phyloP scores from a whole-genome alignment of 257 asterid species.

The Rehmannia glutinosa region DNA sequence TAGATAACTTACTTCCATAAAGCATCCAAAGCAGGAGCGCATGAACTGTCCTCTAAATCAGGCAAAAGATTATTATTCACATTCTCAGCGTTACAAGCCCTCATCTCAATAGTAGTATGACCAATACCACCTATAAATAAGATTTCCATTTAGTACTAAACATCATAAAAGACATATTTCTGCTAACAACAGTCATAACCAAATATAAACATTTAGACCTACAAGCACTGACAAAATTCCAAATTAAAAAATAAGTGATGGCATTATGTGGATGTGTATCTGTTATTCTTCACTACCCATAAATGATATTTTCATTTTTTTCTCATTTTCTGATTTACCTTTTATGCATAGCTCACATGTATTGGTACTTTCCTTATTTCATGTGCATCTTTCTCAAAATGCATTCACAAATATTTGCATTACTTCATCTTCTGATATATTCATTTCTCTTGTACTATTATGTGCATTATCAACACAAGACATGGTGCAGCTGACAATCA shows the following conservation, averaged over 20 bases:
- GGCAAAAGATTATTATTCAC: constrained; percentile 15
- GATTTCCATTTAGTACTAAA: neutral
- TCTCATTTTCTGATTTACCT: neutral
- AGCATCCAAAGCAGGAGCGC: constrained; percentile 38
- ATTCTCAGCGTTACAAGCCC: constrained; percentile 23
- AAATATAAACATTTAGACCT: neutral
- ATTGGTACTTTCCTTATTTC: neutral
- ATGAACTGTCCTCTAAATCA: constrained; percentile 1
- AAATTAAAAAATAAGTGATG: neutral
- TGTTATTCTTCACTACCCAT: neutral
- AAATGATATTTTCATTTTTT: neutral
- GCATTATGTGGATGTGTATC: neutral
- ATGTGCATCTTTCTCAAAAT: neutral
- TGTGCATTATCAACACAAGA: no score
- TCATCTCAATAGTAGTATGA: constrained; percentile 13
- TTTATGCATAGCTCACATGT: constrained; percentile 1
- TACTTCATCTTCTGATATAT: neutral
- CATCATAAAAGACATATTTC: constrained; percentile 3
- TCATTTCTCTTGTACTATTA: no score
- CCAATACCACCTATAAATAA: constrained; percentile 32
- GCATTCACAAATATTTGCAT: neutral
- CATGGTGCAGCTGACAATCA: neutral
- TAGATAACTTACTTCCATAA: constrained; percentile 59
- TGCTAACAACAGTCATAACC: neutral
- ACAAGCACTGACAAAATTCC: neutral